Base-by-base conservation (phyloP, 345 rosid species). In the Diplotaxis tenuifolia region DNA sequence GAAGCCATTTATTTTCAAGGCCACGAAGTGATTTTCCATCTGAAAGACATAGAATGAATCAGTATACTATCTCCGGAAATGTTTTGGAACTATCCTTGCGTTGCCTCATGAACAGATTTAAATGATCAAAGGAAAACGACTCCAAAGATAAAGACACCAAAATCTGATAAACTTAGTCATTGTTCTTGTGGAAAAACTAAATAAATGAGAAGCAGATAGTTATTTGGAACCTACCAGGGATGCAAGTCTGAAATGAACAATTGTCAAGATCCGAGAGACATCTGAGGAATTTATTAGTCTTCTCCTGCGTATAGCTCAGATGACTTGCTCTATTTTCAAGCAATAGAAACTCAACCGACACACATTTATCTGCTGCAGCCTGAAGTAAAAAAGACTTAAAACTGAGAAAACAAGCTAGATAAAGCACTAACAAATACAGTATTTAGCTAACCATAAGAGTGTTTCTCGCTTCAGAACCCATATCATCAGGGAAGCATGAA, bases 361-460 rank as follows among this genome's bases (percentile, higher is more conserved):
- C 89, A 75, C 91, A 89, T 63, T 82, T 89, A 59, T 90, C 96
- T 4, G 89, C 91, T 5, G 98, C 98, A 71, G 84, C 89, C 98
- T 93, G 82, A 57, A 5, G 55, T 66, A 47, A 75, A 62, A 42
- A 38, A 25, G 16, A 58, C 40, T 28, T 18, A 71, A 5, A 5
- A 56, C 59, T 23, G 38, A 68, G 21, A 29, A 38, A 23, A 65
- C 19, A 56, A 22, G 12, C 22, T 12, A 27, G 20, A 15, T 12
- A 36, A 61, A 23, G 36, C 45, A 55, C 3, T 40, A 45, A 42
- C 69, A 62, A 40, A 42, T 5, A 16, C 11, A 62, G 38, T 65
- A 67, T 11, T 14, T 27, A 65, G 67, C 87, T 81, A 62, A 93
- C 98, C 93, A 65, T 71, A 28, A 93, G 89, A 79, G 83, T 80